Evolutionary conservation across 2,329 filamentous ascomycete genomes (phyloP).

Genomic region (Botrytis squamosa): DNA sequence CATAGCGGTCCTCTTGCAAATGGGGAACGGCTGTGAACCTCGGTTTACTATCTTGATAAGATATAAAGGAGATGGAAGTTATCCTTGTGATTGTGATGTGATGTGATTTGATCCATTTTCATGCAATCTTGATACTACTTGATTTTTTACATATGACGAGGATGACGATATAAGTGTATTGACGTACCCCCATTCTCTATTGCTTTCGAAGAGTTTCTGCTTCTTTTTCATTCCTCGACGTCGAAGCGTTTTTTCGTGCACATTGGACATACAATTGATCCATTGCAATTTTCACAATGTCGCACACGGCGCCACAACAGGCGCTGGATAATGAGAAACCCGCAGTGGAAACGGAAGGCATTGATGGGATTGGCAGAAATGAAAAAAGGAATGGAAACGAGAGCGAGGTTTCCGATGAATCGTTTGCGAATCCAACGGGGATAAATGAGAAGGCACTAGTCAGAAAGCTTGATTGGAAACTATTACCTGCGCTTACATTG

Average conservation of each 20-base stretch:
- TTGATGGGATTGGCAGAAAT: not conserved
- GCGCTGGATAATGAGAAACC: not conserved
- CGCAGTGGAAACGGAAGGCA: not conserved
- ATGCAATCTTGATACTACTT: not conserved
- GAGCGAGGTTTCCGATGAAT: slow-evolving; percentile 25
- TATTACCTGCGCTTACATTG: slow-evolving; percentile 54
- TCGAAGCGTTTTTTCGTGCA: not conserved
- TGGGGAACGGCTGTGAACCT: not conserved
- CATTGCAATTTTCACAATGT: not conserved
- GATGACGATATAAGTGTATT: not conserved
- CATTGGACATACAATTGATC: not conserved
- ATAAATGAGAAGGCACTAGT: slow-evolving; percentile 58
- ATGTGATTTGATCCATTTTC: slow-evolving; percentile 4
- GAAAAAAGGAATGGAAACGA: slow-evolving; percentile 10
- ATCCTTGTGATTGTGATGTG: not conserved
- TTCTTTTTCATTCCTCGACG: not conserved
- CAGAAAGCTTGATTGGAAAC: slow-evolving; percentile 53
- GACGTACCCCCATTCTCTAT: not conserved
- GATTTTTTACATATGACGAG: not conserved
- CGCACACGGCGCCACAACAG: not conserved
- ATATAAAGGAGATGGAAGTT: not conserved
- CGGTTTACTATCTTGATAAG: not conserved
- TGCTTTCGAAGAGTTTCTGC: too few species aligned
- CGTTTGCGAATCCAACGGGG: slow-evolving; percentile 28
- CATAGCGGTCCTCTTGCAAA: not conserved